A percentile compares a stretch with the other conserved stretches of the same genome.
Evolutionary conservation across 352 stramenopile genomes (phyloP).

Genomic region (Phytophthora kernoviae): DNA sequence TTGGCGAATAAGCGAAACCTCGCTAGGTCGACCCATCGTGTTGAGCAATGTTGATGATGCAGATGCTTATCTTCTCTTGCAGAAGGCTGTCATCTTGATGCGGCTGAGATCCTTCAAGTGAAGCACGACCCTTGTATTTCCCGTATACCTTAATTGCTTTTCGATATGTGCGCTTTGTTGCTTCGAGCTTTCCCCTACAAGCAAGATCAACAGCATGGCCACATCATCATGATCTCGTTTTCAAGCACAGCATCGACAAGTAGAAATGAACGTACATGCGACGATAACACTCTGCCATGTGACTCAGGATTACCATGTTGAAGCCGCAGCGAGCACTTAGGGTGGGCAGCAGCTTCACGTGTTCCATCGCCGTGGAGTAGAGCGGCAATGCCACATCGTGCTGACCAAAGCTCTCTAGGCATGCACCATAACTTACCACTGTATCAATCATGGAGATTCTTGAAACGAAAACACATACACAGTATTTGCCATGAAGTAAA

Average conservation of each 20-base stretch:
- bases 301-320: slow-evolving; percentile 5
- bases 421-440: not conserved
- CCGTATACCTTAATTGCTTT: slow-evolving; percentile 10
- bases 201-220: not conserved
- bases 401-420: slow-evolving; percentile 4
- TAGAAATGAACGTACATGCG: slow-evolving; percentile 7
- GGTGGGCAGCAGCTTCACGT: slow-evolving; percentile 9
- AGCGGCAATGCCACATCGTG: slow-evolving; percentile 8
- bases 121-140: slow-evolving; percentile 6
- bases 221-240: not conserved
- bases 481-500: too few relatives aligned
- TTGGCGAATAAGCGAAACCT: slow-evolving; percentile 6
- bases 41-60: slow-evolving; percentile 2
- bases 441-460: not conserved
- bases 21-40: slow-evolving; percentile 8
- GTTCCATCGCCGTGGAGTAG: slow-evolving; percentile 17
- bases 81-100: not conserved
- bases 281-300: slow-evolving; percentile 11
- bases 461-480: not conserved
- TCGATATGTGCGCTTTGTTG: slow-evolving; percentile 8
- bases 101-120: not conserved
- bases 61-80: not conserved
- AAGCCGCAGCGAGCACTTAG: not conserved
- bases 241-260: not conserved
- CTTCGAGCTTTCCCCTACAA: not conserved